Evolutionary conservation across 2,329 filamentous ascomycete genomes (phyloP), one percentile per base, ranked within the genome.

Genomic region (Lasiodiplodia hormozganensis): DNA sequence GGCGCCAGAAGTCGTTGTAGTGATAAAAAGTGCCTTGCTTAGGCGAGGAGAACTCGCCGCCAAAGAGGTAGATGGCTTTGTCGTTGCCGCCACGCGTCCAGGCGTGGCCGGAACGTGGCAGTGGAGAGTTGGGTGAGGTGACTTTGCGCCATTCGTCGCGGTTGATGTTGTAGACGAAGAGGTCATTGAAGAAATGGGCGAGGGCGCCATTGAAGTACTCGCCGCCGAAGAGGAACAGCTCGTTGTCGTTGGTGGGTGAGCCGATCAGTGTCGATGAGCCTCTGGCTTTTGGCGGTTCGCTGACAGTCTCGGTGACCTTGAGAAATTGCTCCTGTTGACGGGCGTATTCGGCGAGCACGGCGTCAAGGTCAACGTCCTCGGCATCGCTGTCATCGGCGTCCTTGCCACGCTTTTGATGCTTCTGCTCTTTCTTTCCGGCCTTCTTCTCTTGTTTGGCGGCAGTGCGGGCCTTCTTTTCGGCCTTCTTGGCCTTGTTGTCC

Each of bases 11-110:
- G 82, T 98, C 96, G 76, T 97, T 97, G 83, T 99, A 99, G 81
- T 99, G 96, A 79, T 99, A 97, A 76, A 99, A 99, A 0, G 95
- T 98, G 4, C 96, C 96, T 81, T 98, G 96, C 78, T 97, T 98
- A 2, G 96, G 96, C 34, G 91, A 95, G 69, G 92, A 96, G 79
- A 99, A 99, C 81, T 99, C 96, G 70, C 95, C 96, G 71, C 96
- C 96, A 76, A 98, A 98, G 18, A 99, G 83, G 78, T 97, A 99
- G 65, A 98, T 88, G 40, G 92, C 89, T 71, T 91, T 92, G 18
- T 90, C 88, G 80, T 97, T 97, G 58, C 92, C 92, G 68, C 92
- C 94, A 69, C 94, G 88, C 75, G 93, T 96, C 93, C 94, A 97
- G 18, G 96, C 95, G 85, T 98, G 96, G 2, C 96, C 96, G 70